Evolutionary conservation across 441 rosid genomes (phyloP).

Genomic region (Erodium chrysanthum): DNA sequence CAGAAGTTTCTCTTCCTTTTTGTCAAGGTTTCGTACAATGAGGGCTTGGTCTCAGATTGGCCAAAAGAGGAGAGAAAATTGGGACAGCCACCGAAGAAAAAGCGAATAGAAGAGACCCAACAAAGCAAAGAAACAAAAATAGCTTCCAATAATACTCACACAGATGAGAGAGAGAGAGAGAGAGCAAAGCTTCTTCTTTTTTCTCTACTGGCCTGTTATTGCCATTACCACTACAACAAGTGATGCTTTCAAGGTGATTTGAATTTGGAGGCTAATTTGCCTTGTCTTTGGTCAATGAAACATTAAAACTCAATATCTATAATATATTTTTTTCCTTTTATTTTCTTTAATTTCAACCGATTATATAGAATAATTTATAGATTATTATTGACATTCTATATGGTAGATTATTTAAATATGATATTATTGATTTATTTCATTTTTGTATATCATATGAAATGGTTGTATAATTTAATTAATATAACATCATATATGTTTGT

Average conservation of each 20-base stretch:
- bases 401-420: too few species aligned
- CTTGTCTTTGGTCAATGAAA: too few species aligned
- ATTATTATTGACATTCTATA: too few species aligned
- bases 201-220: background rate
- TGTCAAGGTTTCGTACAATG: background rate
- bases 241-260: background rate
- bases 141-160: background rate
- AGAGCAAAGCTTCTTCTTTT: background rate
- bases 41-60: background rate
- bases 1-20: background rate
- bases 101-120: background rate
- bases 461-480: too few species aligned
- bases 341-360: too few species aligned
- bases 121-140: background rate
- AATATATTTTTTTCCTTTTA: too few species aligned
- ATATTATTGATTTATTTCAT: too few species aligned
- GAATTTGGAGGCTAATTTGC: background rate
- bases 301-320: too few species aligned
- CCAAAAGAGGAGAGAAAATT: background rate
- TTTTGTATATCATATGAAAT: too few species aligned
- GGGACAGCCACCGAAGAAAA: background rate
- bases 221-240: background rate
- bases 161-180: background rate
- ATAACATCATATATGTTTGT: too few species aligned
- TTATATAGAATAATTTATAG: too few species aligned